A percentile compares a stretch with the other conserved stretches of the same genome.
These are phyloP conservation scores for Fusarium euwallaceae DNA, from an alignment of 2,329 filamentous ascomycete genomes.

Conservation along the genomic window DNA sequence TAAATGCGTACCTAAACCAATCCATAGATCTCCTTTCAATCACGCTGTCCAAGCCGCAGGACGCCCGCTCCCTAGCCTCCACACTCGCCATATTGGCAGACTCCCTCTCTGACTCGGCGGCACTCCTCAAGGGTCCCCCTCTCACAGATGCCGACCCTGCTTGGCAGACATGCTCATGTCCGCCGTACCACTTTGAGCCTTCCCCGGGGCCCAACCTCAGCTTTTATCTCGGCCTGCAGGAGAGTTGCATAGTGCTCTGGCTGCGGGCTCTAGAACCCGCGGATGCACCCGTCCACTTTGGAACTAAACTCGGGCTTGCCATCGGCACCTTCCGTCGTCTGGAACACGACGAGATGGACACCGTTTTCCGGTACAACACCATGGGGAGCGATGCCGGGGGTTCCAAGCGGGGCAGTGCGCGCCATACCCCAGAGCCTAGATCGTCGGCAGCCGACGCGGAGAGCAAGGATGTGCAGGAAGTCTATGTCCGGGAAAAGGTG, in stretches of 20 bases:
- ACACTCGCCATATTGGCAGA: slow-evolving; percentile 69
- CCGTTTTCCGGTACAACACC: slow-evolving; percentile 75
- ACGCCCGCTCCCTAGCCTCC: slow-evolving; percentile 66
- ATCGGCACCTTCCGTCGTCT: slow-evolving; percentile 74
- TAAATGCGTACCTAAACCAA: slow-evolving; percentile 84
- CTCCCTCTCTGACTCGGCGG: slow-evolving; percentile 64
- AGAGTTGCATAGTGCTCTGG: slow-evolving; percentile 77
- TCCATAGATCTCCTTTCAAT: slow-evolving; percentile 87
- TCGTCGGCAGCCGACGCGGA: slow-evolving; percentile 36
- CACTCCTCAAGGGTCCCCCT: slow-evolving; percentile 68
- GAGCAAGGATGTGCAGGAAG: slow-evolving; percentile 63
- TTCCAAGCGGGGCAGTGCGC: slow-evolving; percentile 42
- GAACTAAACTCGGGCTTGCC: slow-evolving; percentile 77
- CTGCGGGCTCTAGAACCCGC: slow-evolving; percentile 78
- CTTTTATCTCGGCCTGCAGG: slow-evolving; percentile 78
- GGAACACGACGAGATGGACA: slow-evolving; percentile 85
- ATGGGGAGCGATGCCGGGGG: slow-evolving; percentile 47
- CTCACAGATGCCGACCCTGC: slow-evolving; percentile 54
- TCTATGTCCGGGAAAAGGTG: slow-evolving; percentile 90
- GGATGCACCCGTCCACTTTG: slow-evolving; percentile 70
- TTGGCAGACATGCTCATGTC: slow-evolving; percentile 61
- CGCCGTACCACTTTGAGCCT: slow-evolving; percentile 59
- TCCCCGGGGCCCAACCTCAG: slow-evolving; percentile 73
- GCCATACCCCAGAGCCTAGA: slow-evolving; percentile 43
- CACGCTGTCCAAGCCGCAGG: slow-evolving; percentile 73